phyloP scores from a whole-genome alignment of 768 basidiomycete genomes.

The Lactifluus volemus region DNA sequence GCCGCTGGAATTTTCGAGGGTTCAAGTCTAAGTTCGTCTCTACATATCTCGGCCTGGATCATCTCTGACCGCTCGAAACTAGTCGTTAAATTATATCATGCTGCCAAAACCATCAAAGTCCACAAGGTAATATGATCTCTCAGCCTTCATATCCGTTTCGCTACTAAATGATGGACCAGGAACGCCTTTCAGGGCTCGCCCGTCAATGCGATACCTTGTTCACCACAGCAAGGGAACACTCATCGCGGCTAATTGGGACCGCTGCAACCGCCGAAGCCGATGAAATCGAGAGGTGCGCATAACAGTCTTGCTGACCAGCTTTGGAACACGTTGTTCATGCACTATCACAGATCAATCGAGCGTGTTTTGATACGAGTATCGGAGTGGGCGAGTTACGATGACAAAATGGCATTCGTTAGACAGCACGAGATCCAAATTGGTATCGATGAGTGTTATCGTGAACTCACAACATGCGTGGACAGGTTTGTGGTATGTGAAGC shows the following conservation, averaged over 20 bases:
- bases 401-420: conserved; percentile 23
- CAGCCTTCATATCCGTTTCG: background rate
- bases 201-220: background rate
- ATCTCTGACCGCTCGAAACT: background rate
- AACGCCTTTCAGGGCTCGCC: background rate
- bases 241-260: background rate
- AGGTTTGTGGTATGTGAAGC: conserved; percentile 30
- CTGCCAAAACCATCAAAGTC: background rate
- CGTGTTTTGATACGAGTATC: background rate
- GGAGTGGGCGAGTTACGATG: background rate
- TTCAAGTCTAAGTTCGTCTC: background rate
- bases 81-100: conserved; percentile 4
- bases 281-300: conserved; percentile 4
- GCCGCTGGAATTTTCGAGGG: background rate
- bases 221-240: conserved; percentile 1
- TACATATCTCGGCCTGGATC: background rate
- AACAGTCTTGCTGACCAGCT: background rate
- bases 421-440: conserved; percentile 35
- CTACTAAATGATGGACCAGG: background rate
- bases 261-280: background rate
- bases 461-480: conserved; percentile 31
- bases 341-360: background rate
- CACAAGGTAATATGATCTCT: background rate
- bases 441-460: conserved; percentile 30
- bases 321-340: background rate